Evolutionary conservation across 768 basidiomycete genomes (phyloP), one percentile per base, ranked within the genome.

Genomic region (Auriscalpium microsporum): DNA sequence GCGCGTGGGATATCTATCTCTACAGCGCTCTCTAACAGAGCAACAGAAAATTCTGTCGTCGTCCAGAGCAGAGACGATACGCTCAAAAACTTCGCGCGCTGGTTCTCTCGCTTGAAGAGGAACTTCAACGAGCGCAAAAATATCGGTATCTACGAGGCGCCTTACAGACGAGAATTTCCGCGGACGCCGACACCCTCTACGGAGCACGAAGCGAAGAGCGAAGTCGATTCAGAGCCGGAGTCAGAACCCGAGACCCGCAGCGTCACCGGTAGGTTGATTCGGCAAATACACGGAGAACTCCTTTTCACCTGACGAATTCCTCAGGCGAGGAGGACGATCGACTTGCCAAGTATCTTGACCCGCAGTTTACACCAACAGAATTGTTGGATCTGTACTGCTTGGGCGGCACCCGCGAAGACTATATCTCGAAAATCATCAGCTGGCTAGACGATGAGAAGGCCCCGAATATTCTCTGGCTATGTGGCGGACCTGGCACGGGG

Each of bases 401-500:
- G 28, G 52, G 40, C 10, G 14, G 34, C 19, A 58, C 53, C 8
- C 56, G 56, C 36, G 23, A 2, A 33, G 7, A 13, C 10, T 3
- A 58, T 8, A 28, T 60, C 9, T 44, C 17, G n/a, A 8, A 33
- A 1, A 50, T 60, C n/a, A 42, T 8, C 35, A 10, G 14, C 16
- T 58, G 59, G 59, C 34, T 60, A 9, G 50, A 60, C 19, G 35
- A 52, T 42, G 7, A 14, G 16, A 10, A 33, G 4, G 34, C 48
- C 10, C 42, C 59, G 13, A 60, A 60, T 44, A 36, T 60, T 1
- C 28, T 60, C 9, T 58, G 56, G 59, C 52, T 60, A n/a, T 10
- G 33, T 19, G 59, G 59, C 52, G 56, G 52, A 36, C 56, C 59
- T 2, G 59, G 59, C 2, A 40, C 59, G 2, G 59, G 59, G 17